Evolutionary conservation across 2,329 filamentous ascomycete species (phyloP).

Genomic region (Diaporthe humulicola): DNA sequence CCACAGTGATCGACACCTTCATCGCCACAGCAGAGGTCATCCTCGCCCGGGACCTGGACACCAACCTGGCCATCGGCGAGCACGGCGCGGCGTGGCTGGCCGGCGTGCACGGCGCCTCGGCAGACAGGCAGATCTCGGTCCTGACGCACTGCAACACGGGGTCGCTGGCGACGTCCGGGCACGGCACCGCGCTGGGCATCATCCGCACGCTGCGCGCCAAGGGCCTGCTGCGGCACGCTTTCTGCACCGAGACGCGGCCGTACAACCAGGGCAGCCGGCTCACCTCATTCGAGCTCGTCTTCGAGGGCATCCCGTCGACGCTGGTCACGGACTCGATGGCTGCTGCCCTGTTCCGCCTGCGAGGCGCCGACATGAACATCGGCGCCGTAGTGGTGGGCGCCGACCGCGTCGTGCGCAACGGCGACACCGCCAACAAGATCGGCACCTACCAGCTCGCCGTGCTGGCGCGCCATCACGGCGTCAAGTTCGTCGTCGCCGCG

Average conservation of each 20-base stretch:
- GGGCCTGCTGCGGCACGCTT: conserved; percentile 81
- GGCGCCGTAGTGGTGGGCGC: conserved; percentile 93
- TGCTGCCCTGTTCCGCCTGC: conserved; percentile 80
- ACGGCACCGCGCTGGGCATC: conserved; percentile 94
- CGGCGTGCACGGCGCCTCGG: conserved; percentile 64
- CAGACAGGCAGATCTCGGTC: conserved; percentile 76
- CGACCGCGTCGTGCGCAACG: conserved; percentile 94
- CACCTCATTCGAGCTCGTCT: conserved; percentile 96
- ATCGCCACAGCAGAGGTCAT: conserved; percentile 87
- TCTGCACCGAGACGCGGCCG: conserved; percentile 95
- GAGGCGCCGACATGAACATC: conserved; percentile 76
- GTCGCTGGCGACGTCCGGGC: conserved; percentile 96
- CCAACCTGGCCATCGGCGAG: conserved; percentile 88
- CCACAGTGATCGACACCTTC: conserved; percentile 76
- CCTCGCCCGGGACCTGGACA: conserved; percentile 85
- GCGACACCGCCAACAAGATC: conserved; percentile 98
- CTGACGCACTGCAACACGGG: conserved; percentile 99
- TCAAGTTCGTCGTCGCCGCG: conserved; percentile 95
- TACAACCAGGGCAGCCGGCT: conserved; percentile 98
- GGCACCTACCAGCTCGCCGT: conserved; percentile 95
- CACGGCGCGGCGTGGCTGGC: conserved; percentile 88
- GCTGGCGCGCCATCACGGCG: conserved; percentile 86
- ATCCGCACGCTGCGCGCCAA: conserved; percentile 83
- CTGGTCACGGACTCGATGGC: conserved; percentile 98
- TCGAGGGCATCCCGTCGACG: conserved; percentile 91